phyloP scores from a whole-genome alignment of 352 stramenopile species.

The Globisporangium radiosum region DNA sequence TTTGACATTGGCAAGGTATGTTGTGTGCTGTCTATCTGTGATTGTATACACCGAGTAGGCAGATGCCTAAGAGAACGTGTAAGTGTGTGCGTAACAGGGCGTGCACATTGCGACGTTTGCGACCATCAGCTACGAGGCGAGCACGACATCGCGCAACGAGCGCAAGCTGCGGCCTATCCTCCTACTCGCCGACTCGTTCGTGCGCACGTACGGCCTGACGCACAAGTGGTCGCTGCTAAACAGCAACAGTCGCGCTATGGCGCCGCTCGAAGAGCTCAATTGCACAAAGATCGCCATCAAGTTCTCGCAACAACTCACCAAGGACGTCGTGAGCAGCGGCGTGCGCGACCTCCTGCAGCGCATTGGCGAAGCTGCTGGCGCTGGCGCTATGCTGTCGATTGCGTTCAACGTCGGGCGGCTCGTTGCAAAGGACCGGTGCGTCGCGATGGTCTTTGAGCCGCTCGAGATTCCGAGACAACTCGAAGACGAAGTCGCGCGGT shows the following conservation, averaged over 20 bases:
- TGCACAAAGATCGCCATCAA: slow-evolving; percentile 84
- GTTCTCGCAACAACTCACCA: slow-evolving; percentile 65
- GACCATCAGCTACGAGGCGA: slow-evolving; percentile 62
- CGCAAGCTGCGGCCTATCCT: slow-evolving; percentile 50
- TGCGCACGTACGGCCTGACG: slow-evolving; percentile 53
- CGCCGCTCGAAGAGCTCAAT: slow-evolving; percentile 71
- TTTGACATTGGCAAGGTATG: slow-evolving; percentile 58
- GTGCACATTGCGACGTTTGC: slow-evolving; percentile 73
- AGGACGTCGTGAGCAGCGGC: slow-evolving; percentile 64
- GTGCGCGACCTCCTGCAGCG: slow-evolving; percentile 69
- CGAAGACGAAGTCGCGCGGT: slow-evolving; percentile 52
- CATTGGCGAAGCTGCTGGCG: slow-evolving; percentile 54
- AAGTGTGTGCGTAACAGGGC: slow-evolving; percentile 22
- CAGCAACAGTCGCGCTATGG: slow-evolving; percentile 21
- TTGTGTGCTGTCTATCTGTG: too few species aligned
- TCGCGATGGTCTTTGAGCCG: slow-evolving; percentile 68
- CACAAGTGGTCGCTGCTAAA: slow-evolving; percentile 25
- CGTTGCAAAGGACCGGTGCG: slow-evolving; percentile 68
- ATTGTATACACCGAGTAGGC: too few species aligned
- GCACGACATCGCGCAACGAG: slow-evolving; percentile 52
- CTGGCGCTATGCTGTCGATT: slow-evolving; percentile 50
- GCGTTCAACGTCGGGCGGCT: slow-evolving; percentile 59
- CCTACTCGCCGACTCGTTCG: slow-evolving; percentile 61
- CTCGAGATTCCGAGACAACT: slow-evolving; percentile 49
- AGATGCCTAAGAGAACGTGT: not conserved